Conservation (phyloP, 2,329 filamentous ascomycete species). For the Pleoardoris graminearum region DNA sequence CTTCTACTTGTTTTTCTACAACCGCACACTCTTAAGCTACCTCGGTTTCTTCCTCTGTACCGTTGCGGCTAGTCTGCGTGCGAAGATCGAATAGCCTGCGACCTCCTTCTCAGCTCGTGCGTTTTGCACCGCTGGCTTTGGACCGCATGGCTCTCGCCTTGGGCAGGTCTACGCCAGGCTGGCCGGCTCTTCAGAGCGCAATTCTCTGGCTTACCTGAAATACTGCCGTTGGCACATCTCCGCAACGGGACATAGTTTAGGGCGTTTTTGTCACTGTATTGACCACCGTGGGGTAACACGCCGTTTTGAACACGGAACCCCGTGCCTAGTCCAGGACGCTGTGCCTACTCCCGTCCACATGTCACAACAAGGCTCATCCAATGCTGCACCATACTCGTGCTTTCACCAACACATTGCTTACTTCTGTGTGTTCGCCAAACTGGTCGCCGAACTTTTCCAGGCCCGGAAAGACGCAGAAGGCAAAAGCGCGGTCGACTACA, state of each 20-base stretch:
- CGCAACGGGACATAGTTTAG: neutral
- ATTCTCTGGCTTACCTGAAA: constrained; percentile 26
- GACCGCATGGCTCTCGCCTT: constrained; percentile 35
- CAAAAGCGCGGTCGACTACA: constrained; percentile 19
- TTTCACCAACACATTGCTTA: constrained; percentile 35
- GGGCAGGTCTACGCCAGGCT: constrained; percentile 25
- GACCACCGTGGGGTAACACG: no score
- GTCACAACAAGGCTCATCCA: constrained; percentile 6
- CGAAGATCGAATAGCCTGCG: constrained; percentile 66
- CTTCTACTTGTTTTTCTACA: neutral
- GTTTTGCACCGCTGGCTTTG: constrained; percentile 40
- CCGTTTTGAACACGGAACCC: no score
- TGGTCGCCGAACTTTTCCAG: constrained; percentile 38
- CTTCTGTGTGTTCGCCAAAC: constrained; percentile 28
- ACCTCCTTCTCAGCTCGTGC: constrained; percentile 32
- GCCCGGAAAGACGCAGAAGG: constrained; percentile 41
- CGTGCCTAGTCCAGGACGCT: no score
- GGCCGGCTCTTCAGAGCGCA: constrained; percentile 28
- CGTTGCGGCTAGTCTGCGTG: constrained; percentile 91
- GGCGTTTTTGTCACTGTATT: no score
- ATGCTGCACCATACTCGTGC: constrained; percentile 36
- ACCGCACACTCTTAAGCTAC: constrained; percentile 97
- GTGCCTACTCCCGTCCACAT: no score
- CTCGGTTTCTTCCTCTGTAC: constrained; percentile 71
- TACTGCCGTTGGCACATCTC: constrained; percentile 31